Conservation (phyloP, 129 eudicot species). For the Saposhnikovia divaricata region DNA sequence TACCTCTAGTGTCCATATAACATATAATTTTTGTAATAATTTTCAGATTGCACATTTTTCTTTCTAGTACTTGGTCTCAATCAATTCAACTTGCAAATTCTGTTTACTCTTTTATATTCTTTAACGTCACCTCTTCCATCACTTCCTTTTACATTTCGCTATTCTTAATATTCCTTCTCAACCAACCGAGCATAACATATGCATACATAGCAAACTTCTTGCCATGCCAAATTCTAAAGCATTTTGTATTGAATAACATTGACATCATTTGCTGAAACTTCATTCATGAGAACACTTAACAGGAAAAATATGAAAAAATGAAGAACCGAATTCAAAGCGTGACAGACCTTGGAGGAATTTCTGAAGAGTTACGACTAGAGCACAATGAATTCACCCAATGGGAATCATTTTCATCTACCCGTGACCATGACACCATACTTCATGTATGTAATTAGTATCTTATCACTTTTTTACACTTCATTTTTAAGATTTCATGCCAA, state of each 20-base stretch:
- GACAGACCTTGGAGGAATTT: constrained; percentile 30
- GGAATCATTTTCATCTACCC: constrained; percentile 42
- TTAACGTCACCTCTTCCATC: no score
- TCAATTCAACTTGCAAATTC: no score
- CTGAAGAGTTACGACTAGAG: constrained; percentile 28
- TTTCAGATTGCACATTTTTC: no score
- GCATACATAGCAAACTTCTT: no score
- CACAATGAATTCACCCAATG: constrained; percentile 47
- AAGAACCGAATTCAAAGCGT: constrained; percentile 40
- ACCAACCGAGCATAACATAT: not conserved
- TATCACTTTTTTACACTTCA: not conserved
- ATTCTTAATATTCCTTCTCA: no score
- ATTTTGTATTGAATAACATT: not conserved
- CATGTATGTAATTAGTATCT: constrained; percentile 21
- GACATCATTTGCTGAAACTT: not conserved
- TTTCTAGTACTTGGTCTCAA: not conserved
- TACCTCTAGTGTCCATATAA: no score
- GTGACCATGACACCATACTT: constrained; percentile 50
- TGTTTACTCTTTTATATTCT: no score
- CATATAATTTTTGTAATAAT: no score
- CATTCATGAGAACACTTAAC: not conserved
- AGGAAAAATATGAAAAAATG: constrained; percentile 53
- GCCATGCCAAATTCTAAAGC: no score
- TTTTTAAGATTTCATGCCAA: not conserved
- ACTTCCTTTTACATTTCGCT: not conserved